Base-by-base conservation (phyloP, 106 monocot species). In the Phalaenopsis equestris region DNA sequence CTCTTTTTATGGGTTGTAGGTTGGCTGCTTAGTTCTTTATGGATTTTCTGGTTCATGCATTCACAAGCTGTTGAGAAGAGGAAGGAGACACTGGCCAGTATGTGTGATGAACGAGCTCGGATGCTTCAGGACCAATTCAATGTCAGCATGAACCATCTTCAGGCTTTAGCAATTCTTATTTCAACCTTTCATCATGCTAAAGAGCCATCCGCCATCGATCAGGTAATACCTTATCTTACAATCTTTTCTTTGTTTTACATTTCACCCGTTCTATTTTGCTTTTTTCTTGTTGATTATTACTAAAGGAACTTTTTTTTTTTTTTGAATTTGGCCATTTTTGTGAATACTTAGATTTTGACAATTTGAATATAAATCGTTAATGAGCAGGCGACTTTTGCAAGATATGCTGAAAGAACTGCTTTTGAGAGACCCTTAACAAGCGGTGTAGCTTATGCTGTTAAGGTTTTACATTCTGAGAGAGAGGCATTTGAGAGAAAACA, bases 81-180 rank as follows among this genome's bases (percentile, higher is more conserved):
- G 72, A 85, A 86, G 78, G 98, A 99, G 56, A 84, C 83, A 1
- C 89, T 99, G 0, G 94, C 89, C 30, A 93, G 83, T 83, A 99
- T 99, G 98, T 99, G 98, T 45, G 98, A 99, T 21, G 98, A 99
- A 79, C 82, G 98, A 3, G 91, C 94, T 0, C 81, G 94, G 82
- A 99, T 99, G 98, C 94, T 99, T 30, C 98, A 99, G 52, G 98
- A 99, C 61, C 94, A 99, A 88, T 99, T 99, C 80, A 99, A 99
- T 83, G 98, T 99, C 18, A 99, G 98, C 88, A 99, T 94, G 98
- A 99, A 94, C 77, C 94, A 99, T 86, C 86, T 94, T 43, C 94
- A 94, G 79, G 98, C 98, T 7, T 81, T 99, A 52, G 90, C 94
- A 55, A 94, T 99, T 75, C 78, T 99, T 4, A 87, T 99, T 45